phyloP scores from a whole-genome alignment of 2,329 filamentous ascomycete species.

The Trichoderma lentiforme region DNA sequence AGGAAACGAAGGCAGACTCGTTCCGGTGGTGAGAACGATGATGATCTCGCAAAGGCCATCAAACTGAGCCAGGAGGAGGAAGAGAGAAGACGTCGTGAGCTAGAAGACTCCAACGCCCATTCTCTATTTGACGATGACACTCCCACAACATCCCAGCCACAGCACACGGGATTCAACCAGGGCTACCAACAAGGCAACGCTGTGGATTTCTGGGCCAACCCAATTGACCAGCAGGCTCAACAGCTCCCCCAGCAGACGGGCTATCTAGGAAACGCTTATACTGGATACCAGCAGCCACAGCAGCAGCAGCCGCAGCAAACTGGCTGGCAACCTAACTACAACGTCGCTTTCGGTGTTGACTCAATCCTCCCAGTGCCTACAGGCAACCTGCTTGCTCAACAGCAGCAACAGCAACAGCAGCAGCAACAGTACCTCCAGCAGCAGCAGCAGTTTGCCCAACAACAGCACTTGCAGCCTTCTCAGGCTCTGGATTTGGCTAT shows the following conservation, averaged over 20 bases:
- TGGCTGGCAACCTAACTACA: constrained; percentile 57
- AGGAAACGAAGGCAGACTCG: constrained; percentile 66
- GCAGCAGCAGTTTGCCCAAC: constrained; percentile 35
- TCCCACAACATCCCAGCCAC: constrained; percentile 58
- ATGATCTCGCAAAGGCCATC: constrained; percentile 91
- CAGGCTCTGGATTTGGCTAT: constrained; percentile 57
- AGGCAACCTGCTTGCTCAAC: constrained; percentile 32
- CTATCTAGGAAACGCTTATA: constrained; percentile 57
- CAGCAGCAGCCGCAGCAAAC: constrained; percentile 41
- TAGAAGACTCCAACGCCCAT: constrained; percentile 80
- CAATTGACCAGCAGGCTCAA: constrained; percentile 64
- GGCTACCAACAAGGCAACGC: constrained; percentile 95
- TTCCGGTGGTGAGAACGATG: constrained; percentile 62
- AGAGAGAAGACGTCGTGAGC: constrained; percentile 77
- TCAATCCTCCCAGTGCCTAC: neutral
- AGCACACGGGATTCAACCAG: constrained; percentile 89
- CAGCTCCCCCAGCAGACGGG: constrained; percentile 66
- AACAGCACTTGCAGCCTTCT: constrained; percentile 31
- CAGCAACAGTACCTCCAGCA: constrained; percentile 35
- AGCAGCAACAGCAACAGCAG: constrained; percentile 34
- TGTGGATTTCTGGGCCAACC: constrained; percentile 97
- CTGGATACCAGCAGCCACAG: constrained; percentile 47
- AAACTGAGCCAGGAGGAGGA: constrained; percentile 94
- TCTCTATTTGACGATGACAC: constrained; percentile 85
- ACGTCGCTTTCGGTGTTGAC: constrained; percentile 57